A percentile compares a stretch with the other conserved stretches of the same genome.
Evolutionary conservation across 768 basidiomycete species (phyloP).

Genomic region (Hebeloma cylindrosporum): DNA sequence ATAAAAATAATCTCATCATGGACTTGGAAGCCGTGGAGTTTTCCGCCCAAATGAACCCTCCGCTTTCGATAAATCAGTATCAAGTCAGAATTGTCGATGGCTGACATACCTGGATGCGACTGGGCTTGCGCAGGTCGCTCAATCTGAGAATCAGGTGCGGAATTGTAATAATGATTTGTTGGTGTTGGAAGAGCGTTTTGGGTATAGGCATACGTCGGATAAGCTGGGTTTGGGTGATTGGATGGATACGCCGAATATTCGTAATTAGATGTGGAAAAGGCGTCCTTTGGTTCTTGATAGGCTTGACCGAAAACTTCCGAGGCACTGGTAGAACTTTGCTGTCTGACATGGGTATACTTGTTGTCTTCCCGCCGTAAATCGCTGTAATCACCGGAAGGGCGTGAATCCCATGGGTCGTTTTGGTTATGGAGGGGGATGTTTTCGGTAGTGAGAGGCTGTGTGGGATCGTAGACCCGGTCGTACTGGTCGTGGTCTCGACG

Average conservation of each 20-base stretch:
- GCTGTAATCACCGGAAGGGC: conserved; percentile 45
- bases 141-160: conserved; percentile 26
- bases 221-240: conserved; percentile 23
- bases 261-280: conserved; percentile 33
- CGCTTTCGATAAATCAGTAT: conserved; percentile 26
- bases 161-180: conserved; percentile 28
- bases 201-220: conserved; percentile 34
- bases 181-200: conserved; percentile 42
- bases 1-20: conserved; percentile 1
- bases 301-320: conserved; percentile 56
- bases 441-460: conserved; percentile 52
- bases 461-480: conserved; percentile 65
- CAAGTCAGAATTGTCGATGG: conserved; percentile 7
- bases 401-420: conserved; percentile 69
- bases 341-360: conserved; percentile 49
- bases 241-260: conserved; percentile 34
- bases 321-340: conserved; percentile 54
- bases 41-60: conserved; percentile 45
- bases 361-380: conserved; percentile 22
- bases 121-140: conserved; percentile 39
- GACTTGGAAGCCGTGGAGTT: conserved; percentile 33
- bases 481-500: conserved; percentile 81
- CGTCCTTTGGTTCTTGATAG: conserved; percentile 45
- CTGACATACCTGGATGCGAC: conserved; percentile 49
- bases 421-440: conserved; percentile 63